phyloP scores from a whole-genome alignment of 805 yeast genomes.

The Monosporozyma aerobia region DNA sequence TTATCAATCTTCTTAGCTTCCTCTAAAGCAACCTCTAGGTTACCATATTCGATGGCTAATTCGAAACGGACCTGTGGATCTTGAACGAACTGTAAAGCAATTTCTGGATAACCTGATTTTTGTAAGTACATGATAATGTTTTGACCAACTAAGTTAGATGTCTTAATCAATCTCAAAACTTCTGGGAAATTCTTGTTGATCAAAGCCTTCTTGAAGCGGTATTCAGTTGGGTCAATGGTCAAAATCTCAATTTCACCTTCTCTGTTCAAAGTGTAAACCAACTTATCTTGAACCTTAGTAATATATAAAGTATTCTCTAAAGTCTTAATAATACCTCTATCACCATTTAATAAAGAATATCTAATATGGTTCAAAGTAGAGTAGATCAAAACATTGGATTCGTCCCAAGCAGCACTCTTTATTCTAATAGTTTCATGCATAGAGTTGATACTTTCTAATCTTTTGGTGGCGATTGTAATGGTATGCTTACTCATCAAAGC shows the following conservation, averaged over 20 bases:
- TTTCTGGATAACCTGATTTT: conserved; percentile 92
- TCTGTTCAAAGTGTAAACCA: conserved; percentile 75
- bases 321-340: conserved; percentile 88
- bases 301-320: conserved; percentile 82
- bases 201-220: conserved; percentile 87
- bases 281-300: conserved; percentile 57
- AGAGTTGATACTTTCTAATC: conserved; percentile 66
- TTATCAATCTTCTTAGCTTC: conserved; percentile 76
- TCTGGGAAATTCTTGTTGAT: conserved; percentile 85
- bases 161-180: conserved; percentile 79
- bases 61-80: conserved; percentile 96
- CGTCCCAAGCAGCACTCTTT: conserved; percentile 97
- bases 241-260: conserved; percentile 73
- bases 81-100: conserved; percentile 92
- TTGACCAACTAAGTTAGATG: conserved; percentile 91
- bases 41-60: conserved; percentile 88
- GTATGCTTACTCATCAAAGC: conserved; percentile 90
- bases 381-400: conserved; percentile 79
- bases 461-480: conserved; percentile 76
- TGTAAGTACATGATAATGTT: conserved; percentile 91
- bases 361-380: conserved; percentile 94
- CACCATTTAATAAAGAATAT: conserved; percentile 88
- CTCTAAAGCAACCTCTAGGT: conserved; percentile 72
- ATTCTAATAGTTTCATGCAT: conserved; percentile 95
- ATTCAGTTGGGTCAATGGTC: conserved; percentile 90